Conservation (phyloP, 352 stramenopile species). For the Phytophthora macrochlamydospora region DNA sequence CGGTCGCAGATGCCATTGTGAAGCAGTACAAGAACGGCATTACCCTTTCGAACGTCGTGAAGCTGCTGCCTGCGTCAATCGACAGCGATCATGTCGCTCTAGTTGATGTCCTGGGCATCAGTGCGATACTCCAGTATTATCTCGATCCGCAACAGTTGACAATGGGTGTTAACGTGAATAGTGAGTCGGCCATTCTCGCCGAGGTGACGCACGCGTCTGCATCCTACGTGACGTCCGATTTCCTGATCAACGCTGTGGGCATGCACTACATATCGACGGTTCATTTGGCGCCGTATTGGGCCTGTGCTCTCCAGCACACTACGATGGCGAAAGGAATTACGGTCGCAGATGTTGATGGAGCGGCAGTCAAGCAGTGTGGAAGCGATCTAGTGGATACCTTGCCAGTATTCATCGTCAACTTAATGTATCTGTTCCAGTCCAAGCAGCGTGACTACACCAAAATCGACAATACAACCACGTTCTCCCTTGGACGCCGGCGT, state of each 20-base stretch:
- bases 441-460: slow-evolving; percentile 24
- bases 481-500: slow-evolving; percentile 26
- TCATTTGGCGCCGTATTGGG: slow-evolving; percentile 40
- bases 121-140: slow-evolving; percentile 23
- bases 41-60: slow-evolving; percentile 20
- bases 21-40: slow-evolving; percentile 28
- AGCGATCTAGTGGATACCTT: slow-evolving; percentile 15
- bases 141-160: slow-evolving; percentile 15
- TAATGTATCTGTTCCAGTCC: slow-evolving; percentile 44
- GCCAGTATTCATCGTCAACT: slow-evolving; percentile 33
- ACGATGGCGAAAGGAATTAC: slow-evolving; percentile 33
- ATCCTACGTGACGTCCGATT: slow-evolving; percentile 29
- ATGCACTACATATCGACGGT: slow-evolving; percentile 37
- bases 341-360: slow-evolving; percentile 19
- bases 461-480: slow-evolving; percentile 41
- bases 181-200: slow-evolving; percentile 30
- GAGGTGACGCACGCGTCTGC: slow-evolving; percentile 32
- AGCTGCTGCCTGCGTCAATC: slow-evolving; percentile 20
- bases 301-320: slow-evolving; percentile 40
- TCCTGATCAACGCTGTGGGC: slow-evolving; percentile 27
- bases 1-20: slow-evolving; percentile 24
- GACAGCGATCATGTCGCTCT: slow-evolving; percentile 24
- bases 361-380: slow-evolving; percentile 23
- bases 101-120: slow-evolving; percentile 31
- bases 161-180: slow-evolving; percentile 40